These are phyloP conservation scores for Rhizopogon vinicolor DNA, from an alignment of 768 basidiomycete species.

Conservation along the genomic window DNA sequence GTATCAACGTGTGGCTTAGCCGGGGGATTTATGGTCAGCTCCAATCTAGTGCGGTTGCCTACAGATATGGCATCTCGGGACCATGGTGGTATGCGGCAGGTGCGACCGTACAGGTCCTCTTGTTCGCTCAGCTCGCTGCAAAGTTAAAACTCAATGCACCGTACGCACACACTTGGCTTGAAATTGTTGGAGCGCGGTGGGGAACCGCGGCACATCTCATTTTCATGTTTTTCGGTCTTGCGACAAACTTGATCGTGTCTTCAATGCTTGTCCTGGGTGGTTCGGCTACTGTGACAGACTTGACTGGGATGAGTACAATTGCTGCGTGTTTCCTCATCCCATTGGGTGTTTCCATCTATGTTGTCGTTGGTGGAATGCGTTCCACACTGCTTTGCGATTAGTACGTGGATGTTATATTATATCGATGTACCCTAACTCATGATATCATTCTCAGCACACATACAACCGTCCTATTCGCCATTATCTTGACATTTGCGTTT, in stretches of 20 bases:
- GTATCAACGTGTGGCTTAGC: neutral
- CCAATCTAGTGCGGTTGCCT: conserved; percentile 81
- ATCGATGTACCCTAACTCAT: neutral
- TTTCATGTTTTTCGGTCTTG: conserved; percentile 91
- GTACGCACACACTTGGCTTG: conserved; percentile 82
- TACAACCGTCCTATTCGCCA: conserved; percentile 79
- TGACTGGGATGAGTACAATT: conserved; percentile 89
- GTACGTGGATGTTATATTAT: conserved; percentile 35
- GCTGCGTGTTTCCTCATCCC: conserved; percentile 92
- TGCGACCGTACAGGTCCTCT: conserved; percentile 82
- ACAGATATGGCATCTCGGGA: conserved; percentile 80
- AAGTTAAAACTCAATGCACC: conserved; percentile 93
- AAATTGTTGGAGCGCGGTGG: conserved; percentile 81
- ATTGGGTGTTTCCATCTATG: conserved; percentile 83
- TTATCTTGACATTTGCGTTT: conserved; percentile 75
- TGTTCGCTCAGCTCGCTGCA: conserved; percentile 90
- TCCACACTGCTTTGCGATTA: conserved; percentile 85
- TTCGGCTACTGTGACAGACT: conserved; percentile 79
- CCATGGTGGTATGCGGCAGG: conserved; percentile 93
- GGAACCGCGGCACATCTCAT: conserved; percentile 73
- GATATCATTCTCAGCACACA: conserved; percentile 54
- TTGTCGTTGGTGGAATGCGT: conserved; percentile 83
- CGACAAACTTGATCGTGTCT: conserved; percentile 90
- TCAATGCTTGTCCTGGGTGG: conserved; percentile 79
- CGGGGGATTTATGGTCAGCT: conserved; percentile 34